Conservation (phyloP, 768 basidiomycete species). For the Russula lepida region DNA sequence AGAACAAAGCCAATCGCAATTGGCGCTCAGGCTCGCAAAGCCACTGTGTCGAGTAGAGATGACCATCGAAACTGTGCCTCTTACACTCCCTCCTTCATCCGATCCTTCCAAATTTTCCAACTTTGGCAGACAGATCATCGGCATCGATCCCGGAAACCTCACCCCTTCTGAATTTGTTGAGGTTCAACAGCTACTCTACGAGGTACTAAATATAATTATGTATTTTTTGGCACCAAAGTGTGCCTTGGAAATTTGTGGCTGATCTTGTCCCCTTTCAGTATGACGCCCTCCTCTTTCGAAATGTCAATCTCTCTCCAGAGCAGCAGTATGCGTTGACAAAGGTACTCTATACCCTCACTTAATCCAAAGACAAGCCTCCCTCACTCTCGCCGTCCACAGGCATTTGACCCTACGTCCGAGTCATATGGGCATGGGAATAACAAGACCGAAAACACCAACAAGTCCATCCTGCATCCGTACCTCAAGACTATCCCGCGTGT, state of each 20-base stretch:
- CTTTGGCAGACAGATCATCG: conserved; percentile 74
- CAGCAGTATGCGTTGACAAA: conserved; percentile 82
- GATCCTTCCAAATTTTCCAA: conserved; percentile 55
- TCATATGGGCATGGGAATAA: conserved; percentile 86
- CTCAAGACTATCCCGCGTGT: conserved; percentile 82
- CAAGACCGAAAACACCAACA: conserved; percentile 63
- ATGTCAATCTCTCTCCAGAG: conserved; percentile 62
- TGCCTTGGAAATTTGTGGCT: neutral
- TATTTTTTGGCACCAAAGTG: too few species aligned
- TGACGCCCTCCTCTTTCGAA: conserved; percentile 63
- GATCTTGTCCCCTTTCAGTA: conserved; percentile 38
- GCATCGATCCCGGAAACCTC: conserved; percentile 57
- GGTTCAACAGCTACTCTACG: conserved; percentile 66
- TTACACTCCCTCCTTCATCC: conserved; percentile 66
- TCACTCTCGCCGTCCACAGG: conserved; percentile 36
- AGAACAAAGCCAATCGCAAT: too few species aligned
- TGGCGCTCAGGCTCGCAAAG: too few species aligned
- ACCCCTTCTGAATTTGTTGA: conserved; percentile 54
- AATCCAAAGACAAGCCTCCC: neutral
- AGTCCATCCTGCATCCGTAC: conserved; percentile 80
- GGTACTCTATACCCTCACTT: conserved; percentile 32
- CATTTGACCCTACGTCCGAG: conserved; percentile 59
- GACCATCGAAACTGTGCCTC: conserved; percentile 57
- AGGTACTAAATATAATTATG: conserved; percentile 34
- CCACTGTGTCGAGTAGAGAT: too few species aligned